These are phyloP conservation scores for Pythium biforme DNA, from an alignment of 352 stramenopile genomes.

Conservation along the genomic window DNA sequence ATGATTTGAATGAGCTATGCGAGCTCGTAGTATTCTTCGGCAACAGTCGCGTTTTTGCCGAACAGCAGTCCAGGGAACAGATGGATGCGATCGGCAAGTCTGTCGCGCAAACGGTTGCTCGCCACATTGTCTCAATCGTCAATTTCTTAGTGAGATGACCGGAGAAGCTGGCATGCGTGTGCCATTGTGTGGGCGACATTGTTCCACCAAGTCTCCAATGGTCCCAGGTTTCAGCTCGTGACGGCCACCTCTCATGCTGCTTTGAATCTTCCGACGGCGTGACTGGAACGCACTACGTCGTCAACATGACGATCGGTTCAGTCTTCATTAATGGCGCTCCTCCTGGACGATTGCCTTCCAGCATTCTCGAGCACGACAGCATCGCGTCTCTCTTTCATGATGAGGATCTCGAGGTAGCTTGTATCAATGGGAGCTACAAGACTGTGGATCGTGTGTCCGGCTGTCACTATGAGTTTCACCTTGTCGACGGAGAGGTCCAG, in stretches of 20 bases:
- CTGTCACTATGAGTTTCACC: neutral
- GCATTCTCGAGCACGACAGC: neutral
- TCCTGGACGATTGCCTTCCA: neutral
- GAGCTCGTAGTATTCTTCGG: neutral
- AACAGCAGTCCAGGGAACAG: neutral
- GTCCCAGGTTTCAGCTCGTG: neutral
- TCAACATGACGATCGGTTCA: neutral
- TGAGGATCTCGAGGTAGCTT: neutral
- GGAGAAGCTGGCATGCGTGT: neutral
- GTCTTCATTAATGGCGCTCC: neutral
- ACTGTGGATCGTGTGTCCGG: neutral
- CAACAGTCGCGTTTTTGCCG: neutral
- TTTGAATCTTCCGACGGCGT: neutral
- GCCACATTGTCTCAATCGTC: neutral
- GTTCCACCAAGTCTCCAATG: neutral
- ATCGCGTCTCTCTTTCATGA: slow-evolving; percentile 1
- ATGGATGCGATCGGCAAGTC: neutral
- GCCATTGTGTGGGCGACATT: neutral
- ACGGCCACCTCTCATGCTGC: neutral
- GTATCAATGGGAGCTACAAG: neutral
- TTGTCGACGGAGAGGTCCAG: neutral
- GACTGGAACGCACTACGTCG: neutral
- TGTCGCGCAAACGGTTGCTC: neutral
- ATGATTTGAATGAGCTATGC: neutral
- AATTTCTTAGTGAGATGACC: neutral